phyloP scores from a whole-genome alignment of 768 basidiomycete species.

The Austroboletus festivus region DNA sequence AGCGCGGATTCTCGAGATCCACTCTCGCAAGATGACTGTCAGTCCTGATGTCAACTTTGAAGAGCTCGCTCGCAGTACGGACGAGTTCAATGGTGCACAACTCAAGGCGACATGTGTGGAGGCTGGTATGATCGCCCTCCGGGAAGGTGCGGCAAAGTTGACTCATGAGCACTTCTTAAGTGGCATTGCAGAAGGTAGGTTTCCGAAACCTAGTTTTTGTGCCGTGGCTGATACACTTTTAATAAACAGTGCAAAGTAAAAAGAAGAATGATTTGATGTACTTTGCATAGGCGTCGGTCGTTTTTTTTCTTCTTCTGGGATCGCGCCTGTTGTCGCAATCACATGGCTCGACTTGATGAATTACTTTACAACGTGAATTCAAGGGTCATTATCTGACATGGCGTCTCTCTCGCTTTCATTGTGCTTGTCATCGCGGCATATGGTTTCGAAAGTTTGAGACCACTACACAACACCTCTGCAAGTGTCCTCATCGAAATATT shows the following conservation, averaged over 20 bases:
- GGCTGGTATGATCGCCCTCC: constrained; percentile 96
- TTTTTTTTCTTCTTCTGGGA: not conserved
- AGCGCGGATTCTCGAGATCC: constrained; percentile 93
- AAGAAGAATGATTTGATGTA: constrained; percentile 99
- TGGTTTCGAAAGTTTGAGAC: too few species aligned
- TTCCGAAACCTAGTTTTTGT: constrained; percentile 1
- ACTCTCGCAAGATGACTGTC: constrained; percentile 93
- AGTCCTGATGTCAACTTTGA: constrained; percentile 91
- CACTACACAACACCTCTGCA: not conserved
- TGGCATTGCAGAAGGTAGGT: constrained; percentile 80
- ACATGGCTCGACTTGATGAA: not conserved
- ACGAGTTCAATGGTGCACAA: constrained; percentile 98
- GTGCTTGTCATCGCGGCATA: not conserved
- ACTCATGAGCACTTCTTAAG: constrained; percentile 95
- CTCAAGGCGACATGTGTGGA: constrained; percentile 98
- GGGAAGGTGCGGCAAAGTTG: constrained; percentile 87
- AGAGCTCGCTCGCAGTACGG: constrained; percentile 93
- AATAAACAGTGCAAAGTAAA: constrained; percentile 88
- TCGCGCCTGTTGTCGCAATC: constrained; percentile 9
- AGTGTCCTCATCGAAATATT: not conserved
- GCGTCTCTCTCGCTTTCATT: too few species aligned
- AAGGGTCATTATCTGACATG: too few species aligned
- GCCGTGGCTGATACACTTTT: constrained; percentile 24
- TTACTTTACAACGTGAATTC: too few species aligned
- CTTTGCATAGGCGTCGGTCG: constrained; percentile 63